Conservation (phyloP, 2,329 filamentous ascomycete genomes). For the Rosellinia necatrix region DNA sequence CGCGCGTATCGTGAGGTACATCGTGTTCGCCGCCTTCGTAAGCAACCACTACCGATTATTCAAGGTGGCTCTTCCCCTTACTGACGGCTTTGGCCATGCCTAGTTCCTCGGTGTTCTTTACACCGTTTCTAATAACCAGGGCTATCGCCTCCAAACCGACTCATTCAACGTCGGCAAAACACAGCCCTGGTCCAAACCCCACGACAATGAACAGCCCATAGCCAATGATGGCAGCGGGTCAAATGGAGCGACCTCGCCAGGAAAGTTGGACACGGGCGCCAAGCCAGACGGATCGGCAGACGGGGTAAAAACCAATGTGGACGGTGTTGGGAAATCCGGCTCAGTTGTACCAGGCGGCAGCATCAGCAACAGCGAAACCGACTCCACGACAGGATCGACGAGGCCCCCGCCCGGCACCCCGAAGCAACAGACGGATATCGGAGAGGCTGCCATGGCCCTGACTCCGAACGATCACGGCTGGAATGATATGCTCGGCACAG, state of each 20-base stretch:
- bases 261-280: constrained; percentile 28
- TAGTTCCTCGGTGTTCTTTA: constrained; percentile 75
- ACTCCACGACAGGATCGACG: constrained; percentile 36
- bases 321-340: constrained; percentile 21
- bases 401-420: constrained; percentile 35
- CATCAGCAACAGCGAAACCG: constrained; percentile 32
- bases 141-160: constrained; percentile 51
- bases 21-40: constrained; percentile 85
- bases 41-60: constrained; percentile 42
- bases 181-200: constrained; percentile 42
- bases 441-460: constrained; percentile 56
- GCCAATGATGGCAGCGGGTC: constrained; percentile 33
- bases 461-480: constrained; percentile 58
- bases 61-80: background rate
- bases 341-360: constrained; percentile 26
- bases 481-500: constrained; percentile 56
- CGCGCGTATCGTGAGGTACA: constrained; percentile 75
- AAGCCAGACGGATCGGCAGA: constrained; percentile 23
- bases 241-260: constrained; percentile 38
- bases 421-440: constrained; percentile 44
- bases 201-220: constrained; percentile 32
- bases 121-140: constrained; percentile 70
- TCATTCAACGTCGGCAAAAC: constrained; percentile 35
- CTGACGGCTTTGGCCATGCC: constrained; percentile 23
- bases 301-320: constrained; percentile 18